Evolutionary conservation across 2,329 filamentous ascomycete genomes (phyloP).

Genomic region (Aspergillus sp.): DNA sequence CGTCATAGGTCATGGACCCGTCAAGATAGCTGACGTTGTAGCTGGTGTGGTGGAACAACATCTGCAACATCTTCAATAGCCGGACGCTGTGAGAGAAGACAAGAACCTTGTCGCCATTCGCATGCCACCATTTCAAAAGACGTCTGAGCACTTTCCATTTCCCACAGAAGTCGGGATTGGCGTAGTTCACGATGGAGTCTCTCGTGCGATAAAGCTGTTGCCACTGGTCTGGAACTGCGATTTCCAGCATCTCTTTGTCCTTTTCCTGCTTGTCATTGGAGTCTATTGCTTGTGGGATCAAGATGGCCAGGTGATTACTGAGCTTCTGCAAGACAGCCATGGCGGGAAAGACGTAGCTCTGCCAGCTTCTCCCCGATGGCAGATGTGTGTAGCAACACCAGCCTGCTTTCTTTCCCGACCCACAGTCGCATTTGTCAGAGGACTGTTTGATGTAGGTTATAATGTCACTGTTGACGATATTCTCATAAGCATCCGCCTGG

Average conservation of each 20-base stretch:
- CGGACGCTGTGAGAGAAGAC: conserved; percentile 93
- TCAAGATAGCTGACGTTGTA: conserved; percentile 93
- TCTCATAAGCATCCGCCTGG: conserved; percentile 79
- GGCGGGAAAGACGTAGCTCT: conserved; percentile 76
- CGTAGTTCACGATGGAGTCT: conserved; percentile 75
- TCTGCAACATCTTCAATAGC: conserved; percentile 76
- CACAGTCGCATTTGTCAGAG: conserved; percentile 67
- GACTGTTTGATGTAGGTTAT: conserved; percentile 67
- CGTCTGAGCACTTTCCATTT: conserved; percentile 94
- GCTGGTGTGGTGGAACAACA: conserved; percentile 80
- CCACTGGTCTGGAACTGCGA: conserved; percentile 74
- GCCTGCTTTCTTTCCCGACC: conserved; percentile 67
- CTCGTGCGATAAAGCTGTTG: conserved; percentile 68
- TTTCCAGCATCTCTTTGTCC: conserved; percentile 70
- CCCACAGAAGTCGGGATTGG: conserved; percentile 88
- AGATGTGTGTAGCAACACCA: conserved; percentile 72
- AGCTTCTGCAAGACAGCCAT: conserved; percentile 83
- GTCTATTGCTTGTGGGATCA: conserved; percentile 69
- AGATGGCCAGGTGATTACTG: conserved; percentile 84
- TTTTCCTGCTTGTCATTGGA: conserved; percentile 70
- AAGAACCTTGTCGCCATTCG: conserved; percentile 87
- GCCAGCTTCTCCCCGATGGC: conserved; percentile 65
- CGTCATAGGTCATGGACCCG: conserved; percentile 77
- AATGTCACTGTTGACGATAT: conserved; percentile 70
- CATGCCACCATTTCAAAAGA: conserved; percentile 84